Conservation (phyloP, 2,329 filamentous ascomycete species). For the Mariannaea elegans region DNA sequence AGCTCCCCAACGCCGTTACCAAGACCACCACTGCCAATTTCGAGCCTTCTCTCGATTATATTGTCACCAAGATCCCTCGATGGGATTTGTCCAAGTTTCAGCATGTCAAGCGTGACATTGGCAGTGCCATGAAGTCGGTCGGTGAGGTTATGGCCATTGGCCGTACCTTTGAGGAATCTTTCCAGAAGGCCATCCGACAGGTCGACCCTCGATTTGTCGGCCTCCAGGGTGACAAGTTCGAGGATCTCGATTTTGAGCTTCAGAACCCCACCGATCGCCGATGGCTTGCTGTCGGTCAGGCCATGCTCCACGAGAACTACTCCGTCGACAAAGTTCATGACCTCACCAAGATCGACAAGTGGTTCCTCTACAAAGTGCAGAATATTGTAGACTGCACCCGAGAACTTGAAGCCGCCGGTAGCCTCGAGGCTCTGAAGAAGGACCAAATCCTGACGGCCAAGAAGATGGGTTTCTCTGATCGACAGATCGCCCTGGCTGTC, state of each 20-base stretch:
- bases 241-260: conserved; percentile 88
- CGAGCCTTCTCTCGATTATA: conserved; percentile 95
- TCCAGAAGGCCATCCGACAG: conserved; percentile 98
- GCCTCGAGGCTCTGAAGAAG: conserved; percentile 84
- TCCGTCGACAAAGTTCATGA: conserved; percentile 91
- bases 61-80: conserved; percentile 97
- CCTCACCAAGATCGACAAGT: conserved; percentile 98
- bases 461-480: conserved; percentile 97
- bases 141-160: conserved; percentile 99
- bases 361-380: conserved; percentile 98
- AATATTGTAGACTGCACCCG: conserved; percentile 93
- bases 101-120: conserved; percentile 97
- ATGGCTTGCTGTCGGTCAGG: conserved; percentile 97
- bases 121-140: conserved; percentile 98
- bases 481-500: conserved; percentile 89
- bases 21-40: conserved; percentile 99
- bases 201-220: conserved; percentile 92
- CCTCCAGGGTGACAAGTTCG: conserved; percentile 95
- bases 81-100: conserved; percentile 99
- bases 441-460: conserved; percentile 91
- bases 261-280: conserved; percentile 94
- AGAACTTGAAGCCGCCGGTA: conserved; percentile 85
- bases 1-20: conserved; percentile 96
- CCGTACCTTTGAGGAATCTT: conserved; percentile 97
- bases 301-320: conserved; percentile 97